Base-by-base conservation (phyloP, 1,284 basidiomycete species). In the Anthracocystis panici-leucophaei region DNA sequence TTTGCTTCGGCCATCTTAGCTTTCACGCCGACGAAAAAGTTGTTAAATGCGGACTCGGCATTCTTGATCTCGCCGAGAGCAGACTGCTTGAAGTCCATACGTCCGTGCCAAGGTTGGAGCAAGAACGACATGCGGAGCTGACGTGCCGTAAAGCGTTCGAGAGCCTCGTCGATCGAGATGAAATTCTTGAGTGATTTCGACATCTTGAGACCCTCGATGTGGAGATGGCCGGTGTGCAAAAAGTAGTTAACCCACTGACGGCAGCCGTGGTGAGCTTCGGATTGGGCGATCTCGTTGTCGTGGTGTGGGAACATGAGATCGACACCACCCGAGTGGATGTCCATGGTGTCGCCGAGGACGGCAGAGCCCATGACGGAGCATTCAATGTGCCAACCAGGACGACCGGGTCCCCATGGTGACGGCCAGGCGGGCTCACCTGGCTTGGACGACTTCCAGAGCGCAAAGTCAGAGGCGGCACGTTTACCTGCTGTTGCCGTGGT, bases 361-460 rank as follows among this genome's bases (percentile, higher is more conserved):
- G 92, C 95, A 65, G 91, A 93, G 16, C 95, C 96, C 97, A 99
- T 99, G 49, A 98, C 97, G 11, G 94, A 96, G 87, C 97, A 99
- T 86, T 99, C 97, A 65, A 99, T 99, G 85, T 99, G 97, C 97
- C 97, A 99, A 11, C 97, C 97, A 1, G 97, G 97, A 60, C 97
- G 90, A n/a, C 97, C 97, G 41, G 89, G 88, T 29, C 97, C 97
- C 97, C 97, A 99, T 7, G 94, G 92, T 10, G 95, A 97, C 0
- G 91, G 90, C 97, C 97, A 99, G 3, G 91, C 91, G 2, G 97
- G 97, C 86, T 99, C 97, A n/a, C 97, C 97, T 1, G 94, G 91
- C 87, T 97, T 97, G 33, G 94, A 94, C 3, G 93, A 91, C 87
- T 99, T 99, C 97, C 97, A 99, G 14, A 99, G 88, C 7, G 97